Conservation (phyloP, 2,329 filamentous ascomycete genomes). For the Aspergillus sp. region DNA sequence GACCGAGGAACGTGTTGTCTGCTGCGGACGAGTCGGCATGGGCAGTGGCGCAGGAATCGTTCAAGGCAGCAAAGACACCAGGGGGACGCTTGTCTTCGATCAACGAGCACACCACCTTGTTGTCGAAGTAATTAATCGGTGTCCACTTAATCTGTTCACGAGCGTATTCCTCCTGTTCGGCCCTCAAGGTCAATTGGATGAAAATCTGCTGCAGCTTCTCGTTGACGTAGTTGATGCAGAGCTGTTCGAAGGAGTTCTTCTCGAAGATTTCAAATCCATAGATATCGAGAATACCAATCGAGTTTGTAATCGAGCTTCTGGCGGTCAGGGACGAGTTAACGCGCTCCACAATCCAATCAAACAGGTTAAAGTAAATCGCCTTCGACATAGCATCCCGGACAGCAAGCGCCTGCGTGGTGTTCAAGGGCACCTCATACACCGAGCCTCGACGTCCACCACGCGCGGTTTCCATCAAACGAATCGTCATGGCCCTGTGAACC, state of each 20-base stretch:
- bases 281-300: constrained; percentile 95
- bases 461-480: constrained; percentile 70
- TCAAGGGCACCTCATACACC: constrained; percentile 68
- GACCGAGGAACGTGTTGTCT: constrained; percentile 91
- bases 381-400: constrained; percentile 88
- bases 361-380: constrained; percentile 95
- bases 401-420: constrained; percentile 73
- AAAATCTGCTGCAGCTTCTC: constrained; percentile 99
- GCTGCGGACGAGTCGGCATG: constrained; percentile 91
- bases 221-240: constrained; percentile 99
- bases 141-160: constrained; percentile 97
- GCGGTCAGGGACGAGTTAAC: constrained; percentile 84
- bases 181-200: constrained; percentile 91
- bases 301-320: constrained; percentile 65
- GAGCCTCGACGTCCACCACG: constrained; percentile 59
- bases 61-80: constrained; percentile 89
- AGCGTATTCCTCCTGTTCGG: constrained; percentile 95
- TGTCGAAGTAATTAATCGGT: constrained; percentile 98
- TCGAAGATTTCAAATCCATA: constrained; percentile 99
- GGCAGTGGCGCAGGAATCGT: constrained; percentile 97
- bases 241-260: constrained; percentile 96
- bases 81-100: constrained; percentile 88
- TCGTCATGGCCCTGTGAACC: constrained; percentile 79
- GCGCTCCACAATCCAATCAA: constrained; percentile 95
- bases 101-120: constrained; percentile 95